These are phyloP conservation scores for Suhomyces wounanorum DNA, from an alignment of 1,139 yeast species.

Conservation along the genomic window DNA sequence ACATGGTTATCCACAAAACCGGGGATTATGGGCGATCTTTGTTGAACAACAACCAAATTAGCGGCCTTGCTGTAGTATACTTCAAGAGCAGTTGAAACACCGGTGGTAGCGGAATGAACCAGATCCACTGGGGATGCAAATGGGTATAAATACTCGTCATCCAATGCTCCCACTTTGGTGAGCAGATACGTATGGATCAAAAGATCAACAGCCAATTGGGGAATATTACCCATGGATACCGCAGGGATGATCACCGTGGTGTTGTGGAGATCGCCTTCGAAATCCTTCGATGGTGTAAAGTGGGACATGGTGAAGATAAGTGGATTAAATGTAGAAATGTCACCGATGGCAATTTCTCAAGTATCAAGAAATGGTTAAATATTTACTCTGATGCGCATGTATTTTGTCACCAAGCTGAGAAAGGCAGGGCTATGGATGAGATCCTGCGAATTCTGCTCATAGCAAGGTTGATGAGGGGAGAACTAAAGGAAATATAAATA, in stretches of 20 bases:
- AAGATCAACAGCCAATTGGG: constrained; percentile 79
- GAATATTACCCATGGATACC: constrained; percentile 85
- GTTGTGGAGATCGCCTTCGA: constrained; percentile 47
- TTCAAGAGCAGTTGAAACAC: constrained; percentile 64
- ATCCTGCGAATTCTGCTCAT: background rate
- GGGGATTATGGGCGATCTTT: constrained; percentile 81
- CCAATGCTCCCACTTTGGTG: constrained; percentile 53
- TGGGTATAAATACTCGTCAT: constrained; percentile 69
- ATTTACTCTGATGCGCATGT: background rate
- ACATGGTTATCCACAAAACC: constrained; percentile 58
- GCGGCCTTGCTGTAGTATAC: constrained; percentile 44
- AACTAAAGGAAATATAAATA: background rate
- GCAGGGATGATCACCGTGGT: constrained; percentile 64
- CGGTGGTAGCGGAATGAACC: constrained; percentile 21
- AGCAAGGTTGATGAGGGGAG: background rate
- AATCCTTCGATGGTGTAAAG: background rate
- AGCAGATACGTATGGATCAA: constrained; percentile 64
- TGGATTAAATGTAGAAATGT: background rate
- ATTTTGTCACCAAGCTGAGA: background rate
- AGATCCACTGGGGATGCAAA: constrained; percentile 79
- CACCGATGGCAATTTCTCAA: background rate
- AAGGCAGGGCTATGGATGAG: background rate
- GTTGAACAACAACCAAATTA: constrained; percentile 65
- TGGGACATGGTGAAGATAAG: background rate
- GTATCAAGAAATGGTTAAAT: background rate